Base-by-base conservation (phyloP, 2,329 filamentous ascomycete species). In the Colletotrichum sublineola region DNA sequence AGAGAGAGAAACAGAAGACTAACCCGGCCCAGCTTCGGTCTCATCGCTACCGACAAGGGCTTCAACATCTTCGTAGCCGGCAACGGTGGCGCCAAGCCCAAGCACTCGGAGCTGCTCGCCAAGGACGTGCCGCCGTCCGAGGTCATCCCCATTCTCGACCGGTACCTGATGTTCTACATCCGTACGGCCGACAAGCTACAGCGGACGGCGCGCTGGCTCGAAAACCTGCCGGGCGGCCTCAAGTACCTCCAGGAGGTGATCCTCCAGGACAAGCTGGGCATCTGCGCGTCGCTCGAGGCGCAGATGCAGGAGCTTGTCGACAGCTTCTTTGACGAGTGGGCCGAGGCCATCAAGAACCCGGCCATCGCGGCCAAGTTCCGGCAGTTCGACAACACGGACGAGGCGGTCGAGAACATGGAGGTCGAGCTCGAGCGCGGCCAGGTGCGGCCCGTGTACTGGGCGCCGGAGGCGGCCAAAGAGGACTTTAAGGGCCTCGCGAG, bases 91-190 rank as follows among this genome's bases (percentile, higher is more conserved):
- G 94, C 94, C 20, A 96, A 94, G 76, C 95, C 95, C 5, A 87
- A 89, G 48, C 95, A 97, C 79, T 90, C 92, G 0, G 94, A 97
- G 77, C 87, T 97, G 2, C 88, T 97, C 1, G 94, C 94, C 72
- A 95, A 95, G 79, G 94, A 97, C 77, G 94, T 97, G 0, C 90
- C 94, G 0, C 93, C 94, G 0, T 90, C 94, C 63, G 93, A 97
- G 77, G 91, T 97, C 11, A 87, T 97, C 11, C 90, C 94, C 1
- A 93, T 97, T 70, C 86, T 97, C 3, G 95, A 97, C 80, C 91
- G 95, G 56, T 97, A 96, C 79, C 88, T 97, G 33, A 94, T 95
- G 83, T 96, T 97, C 85, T 97, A 97, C 83, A 96, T 97, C 77
- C 93, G 94, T 75, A 97, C 95, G 0, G 95, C 94, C 56, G 95